Percentiles rank a stretch among this genome's conserved stretches.
Evolutionary conservation across 371 early-diverging fungal genomes (phyloP).

Genomic region (Mortierella sp.): DNA sequence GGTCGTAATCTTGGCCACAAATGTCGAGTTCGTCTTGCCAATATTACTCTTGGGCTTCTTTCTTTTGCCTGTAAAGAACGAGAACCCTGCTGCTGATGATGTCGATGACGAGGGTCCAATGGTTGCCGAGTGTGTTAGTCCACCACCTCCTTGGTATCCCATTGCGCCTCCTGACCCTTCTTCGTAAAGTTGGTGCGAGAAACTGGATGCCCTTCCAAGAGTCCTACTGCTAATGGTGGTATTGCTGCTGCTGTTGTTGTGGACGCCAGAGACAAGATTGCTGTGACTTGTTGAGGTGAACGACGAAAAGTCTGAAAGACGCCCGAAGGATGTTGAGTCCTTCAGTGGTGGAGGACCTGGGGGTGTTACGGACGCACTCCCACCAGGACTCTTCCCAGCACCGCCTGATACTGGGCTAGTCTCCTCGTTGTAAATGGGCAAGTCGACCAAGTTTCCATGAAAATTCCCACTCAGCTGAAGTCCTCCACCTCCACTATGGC

Average conservation of each 20-base stretch:
- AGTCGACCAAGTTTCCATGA: constrained; percentile 43
- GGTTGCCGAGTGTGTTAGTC: not conserved
- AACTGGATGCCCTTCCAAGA: constrained; percentile 15
- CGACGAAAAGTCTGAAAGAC: constrained; percentile 23
- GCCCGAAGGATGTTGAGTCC: constrained; percentile 33
- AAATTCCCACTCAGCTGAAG: constrained; percentile 27
- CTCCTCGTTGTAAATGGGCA: constrained; percentile 43
- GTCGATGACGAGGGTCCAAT: constrained; percentile 18
- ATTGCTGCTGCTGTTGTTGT: not conserved
- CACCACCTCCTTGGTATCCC: constrained; percentile 3
- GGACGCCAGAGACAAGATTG: constrained; percentile 22
- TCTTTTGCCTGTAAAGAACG: constrained; percentile 54
- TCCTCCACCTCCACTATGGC: not conserved
- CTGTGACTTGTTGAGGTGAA: constrained; percentile 25
- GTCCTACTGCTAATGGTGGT: constrained; percentile 10
- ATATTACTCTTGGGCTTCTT: constrained; percentile 72
- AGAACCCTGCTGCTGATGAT: constrained; percentile 40
- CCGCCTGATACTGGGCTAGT: not conserved
- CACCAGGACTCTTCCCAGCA: constrained; percentile 18
- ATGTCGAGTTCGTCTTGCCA: constrained; percentile 77
- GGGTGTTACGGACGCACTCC: constrained; percentile 29
- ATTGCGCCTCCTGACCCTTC: constrained; percentile 18
- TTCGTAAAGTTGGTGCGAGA: constrained; percentile 29
- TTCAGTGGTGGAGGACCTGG: constrained; percentile 46
- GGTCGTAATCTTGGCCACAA: constrained; percentile 88